phyloP scores from a whole-genome alignment of 2,329 filamentous ascomycete species.

The Pseudocercospora pini-densiflorae region DNA sequence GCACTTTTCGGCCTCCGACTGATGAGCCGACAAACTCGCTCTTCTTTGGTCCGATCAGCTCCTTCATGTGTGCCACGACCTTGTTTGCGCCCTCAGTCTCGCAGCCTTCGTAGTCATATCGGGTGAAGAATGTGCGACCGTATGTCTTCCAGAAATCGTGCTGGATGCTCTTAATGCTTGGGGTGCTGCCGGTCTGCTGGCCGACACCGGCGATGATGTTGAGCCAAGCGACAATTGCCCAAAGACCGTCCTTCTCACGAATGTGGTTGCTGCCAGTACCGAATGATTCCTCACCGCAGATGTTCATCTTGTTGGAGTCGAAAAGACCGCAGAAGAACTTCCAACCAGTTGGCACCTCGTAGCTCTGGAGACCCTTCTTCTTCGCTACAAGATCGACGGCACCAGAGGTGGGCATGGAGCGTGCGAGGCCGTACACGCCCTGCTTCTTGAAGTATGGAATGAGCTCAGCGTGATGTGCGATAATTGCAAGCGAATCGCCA shows the following conservation, averaged over 20 bases:
- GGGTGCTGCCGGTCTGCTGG: slow-evolving; percentile 77
- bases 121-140: slow-evolving; percentile 97
- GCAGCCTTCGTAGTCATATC: slow-evolving; percentile 97
- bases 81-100: slow-evolving; percentile 90
- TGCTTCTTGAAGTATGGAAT: slow-evolving; percentile 99
- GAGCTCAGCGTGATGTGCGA: slow-evolving; percentile 92
- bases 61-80: slow-evolving; percentile 79
- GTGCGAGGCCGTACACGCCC: slow-evolving; percentile 91
- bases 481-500: slow-evolving; percentile 96
- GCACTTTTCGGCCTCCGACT: slow-evolving; percentile 80
- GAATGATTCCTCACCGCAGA: slow-evolving; percentile 98
- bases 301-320: slow-evolving; percentile 93
- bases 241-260: slow-evolving; percentile 97
- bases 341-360: slow-evolving; percentile 98
- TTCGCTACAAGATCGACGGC: slow-evolving; percentile 96
- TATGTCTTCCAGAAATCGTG: slow-evolving; percentile 96
- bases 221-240: slow-evolving; percentile 96
- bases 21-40: slow-evolving; percentile 81
- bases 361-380: slow-evolving; percentile 87
- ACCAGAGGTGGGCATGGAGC: slow-evolving; percentile 96
- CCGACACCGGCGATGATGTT: slow-evolving; percentile 98
- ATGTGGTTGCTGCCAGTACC: slow-evolving; percentile 99
- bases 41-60: slow-evolving; percentile 71
- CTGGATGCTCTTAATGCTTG: slow-evolving; percentile 95
- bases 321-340: slow-evolving; percentile 99